These are phyloP conservation scores for Persicaria tinctoria DNA, from an alignment of 148 eudicot species.

Conservation along the genomic window DNA sequence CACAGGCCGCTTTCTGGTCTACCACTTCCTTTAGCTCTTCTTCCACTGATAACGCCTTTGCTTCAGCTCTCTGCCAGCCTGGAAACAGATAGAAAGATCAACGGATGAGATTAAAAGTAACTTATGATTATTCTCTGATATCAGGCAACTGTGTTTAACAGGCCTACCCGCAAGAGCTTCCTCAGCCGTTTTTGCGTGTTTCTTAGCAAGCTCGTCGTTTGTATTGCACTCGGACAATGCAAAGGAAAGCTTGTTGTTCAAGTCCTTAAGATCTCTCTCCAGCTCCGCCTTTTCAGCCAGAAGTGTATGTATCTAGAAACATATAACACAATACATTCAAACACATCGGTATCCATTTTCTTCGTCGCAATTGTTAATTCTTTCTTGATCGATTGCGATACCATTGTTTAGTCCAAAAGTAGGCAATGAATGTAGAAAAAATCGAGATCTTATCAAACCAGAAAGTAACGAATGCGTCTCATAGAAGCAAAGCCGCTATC, in stretches of 20 bases:
- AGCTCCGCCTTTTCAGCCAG: slow-evolving; percentile 51
- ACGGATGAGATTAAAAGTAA: background rate
- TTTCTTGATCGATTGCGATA: too few relatives aligned
- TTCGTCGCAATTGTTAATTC: background rate
- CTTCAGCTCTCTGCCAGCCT: slow-evolving; percentile 92
- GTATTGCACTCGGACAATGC: slow-evolving; percentile 50
- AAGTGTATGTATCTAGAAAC: slow-evolving; percentile 41
- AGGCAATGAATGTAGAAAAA: too few relatives aligned
- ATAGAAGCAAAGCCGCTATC: too few relatives aligned
- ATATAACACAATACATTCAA: background rate
- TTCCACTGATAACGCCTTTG: slow-evolving; percentile 47
- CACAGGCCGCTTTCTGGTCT: slow-evolving; percentile 43
- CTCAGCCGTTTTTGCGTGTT: slow-evolving; percentile 72
- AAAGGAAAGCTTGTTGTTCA: slow-evolving; percentile 54
- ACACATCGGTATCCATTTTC: too few relatives aligned
- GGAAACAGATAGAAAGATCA: background rate
- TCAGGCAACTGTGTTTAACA: background rate
- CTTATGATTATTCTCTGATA: too few relatives aligned
- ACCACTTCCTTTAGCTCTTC: slow-evolving; percentile 56
- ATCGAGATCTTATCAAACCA: too few relatives aligned
- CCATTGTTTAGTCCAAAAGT: too few relatives aligned
- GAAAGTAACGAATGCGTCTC: too few relatives aligned
- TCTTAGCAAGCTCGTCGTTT: slow-evolving; percentile 64
- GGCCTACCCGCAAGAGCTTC: slow-evolving; percentile 77
- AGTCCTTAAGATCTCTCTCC: slow-evolving; percentile 43